Base-by-base conservation (phyloP, 1,284 basidiomycete genomes). In the Paramarasmius palmivorus region DNA sequence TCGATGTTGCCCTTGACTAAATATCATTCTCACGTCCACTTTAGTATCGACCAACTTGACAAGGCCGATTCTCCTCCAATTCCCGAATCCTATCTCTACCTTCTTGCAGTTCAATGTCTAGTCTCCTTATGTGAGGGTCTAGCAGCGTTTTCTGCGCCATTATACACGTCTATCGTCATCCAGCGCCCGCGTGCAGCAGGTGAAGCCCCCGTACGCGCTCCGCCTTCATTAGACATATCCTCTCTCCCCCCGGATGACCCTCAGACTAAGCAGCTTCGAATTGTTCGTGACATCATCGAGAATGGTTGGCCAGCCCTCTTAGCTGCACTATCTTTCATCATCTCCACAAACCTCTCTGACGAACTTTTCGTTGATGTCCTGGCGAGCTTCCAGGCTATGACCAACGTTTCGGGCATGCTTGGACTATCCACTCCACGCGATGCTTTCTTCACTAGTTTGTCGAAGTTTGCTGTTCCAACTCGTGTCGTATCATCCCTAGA, bases 21-120 rank as follows among this genome's bases (percentile, higher is more conserved):
- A n/a, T n/a, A n/a, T n/a, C n/a, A n/a, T n/a, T n/a, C n/a, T n/a
- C n/a, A n/a, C n/a, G n/a, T n/a, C n/a, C n/a, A n/a, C n/a, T 38
- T 20, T 60, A 95, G 94, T 65, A 96, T 98, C 61, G 95, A 98
- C 65, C 95, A 97, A 67, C 83, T 96, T 15, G 95, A 98, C 73
- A 97, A 99, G 70, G 88, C 93, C 0, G 97, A 99, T 63, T 86
- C 95, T 0, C 97, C 97, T 0, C 76, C 83, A 0, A 92, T 96
- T 47, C 95, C 95, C 0, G 94, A 98, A 57, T 83, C 91, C 0
- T 98, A 99, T 68, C 82, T 94, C 53, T 97, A 95, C 66, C 84
- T 98, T 1, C 83, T 99, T 1, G 90, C 89, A 1, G 80, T 97
- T 0, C 95, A 98, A 64, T 94, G 91, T 59, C 79, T 98, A 6